Conservation (phyloP, 768 basidiomycete genomes). For the Exidia glandulosa region DNA sequence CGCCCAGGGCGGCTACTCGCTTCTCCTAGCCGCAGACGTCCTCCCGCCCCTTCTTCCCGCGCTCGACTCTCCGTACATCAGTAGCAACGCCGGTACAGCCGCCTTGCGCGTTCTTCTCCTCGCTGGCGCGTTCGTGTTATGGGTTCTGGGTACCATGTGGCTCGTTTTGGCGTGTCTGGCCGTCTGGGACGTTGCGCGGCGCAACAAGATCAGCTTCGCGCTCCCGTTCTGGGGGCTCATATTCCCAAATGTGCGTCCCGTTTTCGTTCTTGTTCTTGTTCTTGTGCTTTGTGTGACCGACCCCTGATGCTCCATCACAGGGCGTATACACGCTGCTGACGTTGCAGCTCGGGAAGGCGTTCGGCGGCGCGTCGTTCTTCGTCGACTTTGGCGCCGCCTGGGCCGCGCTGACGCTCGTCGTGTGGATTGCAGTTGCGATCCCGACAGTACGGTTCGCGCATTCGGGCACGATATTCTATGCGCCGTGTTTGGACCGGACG, state of each 20-base stretch:
- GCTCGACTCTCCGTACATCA: neutral
- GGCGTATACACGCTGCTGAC: conserved; percentile 54
- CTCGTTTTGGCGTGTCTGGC: conserved; percentile 44
- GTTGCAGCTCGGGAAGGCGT: conserved; percentile 34
- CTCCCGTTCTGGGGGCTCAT: conserved; percentile 57
- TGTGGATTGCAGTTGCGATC: conserved; percentile 4
- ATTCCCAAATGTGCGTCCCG: conserved; percentile 50
- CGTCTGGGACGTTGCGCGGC: conserved; percentile 31
- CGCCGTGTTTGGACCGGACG: conserved; percentile 2
- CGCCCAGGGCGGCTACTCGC: conserved; percentile 52
- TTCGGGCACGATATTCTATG: conserved; percentile 1
- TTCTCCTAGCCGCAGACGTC: conserved; percentile 44
- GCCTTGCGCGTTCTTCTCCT: conserved; percentile 33
- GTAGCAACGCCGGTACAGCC: conserved; percentile 22
- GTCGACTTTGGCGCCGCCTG: conserved; percentile 48
- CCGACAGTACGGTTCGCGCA: conserved; percentile 1
- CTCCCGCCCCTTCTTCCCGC: conserved; percentile 27
- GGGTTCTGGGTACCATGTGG: conserved; percentile 58
- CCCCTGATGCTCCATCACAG: neutral
- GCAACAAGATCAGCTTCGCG: conserved; percentile 36
- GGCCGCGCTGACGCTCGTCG: conserved; percentile 1
- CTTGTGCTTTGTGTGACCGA: neutral
- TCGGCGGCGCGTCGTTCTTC: conserved; percentile 40
- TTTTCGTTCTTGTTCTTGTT: neutral
- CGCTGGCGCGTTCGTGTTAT: conserved; percentile 36